Evolutionary conservation across 129 eudicot species (phyloP), one percentile per base, ranked within the genome.

Genomic region (Artemisia tridentata): DNA sequence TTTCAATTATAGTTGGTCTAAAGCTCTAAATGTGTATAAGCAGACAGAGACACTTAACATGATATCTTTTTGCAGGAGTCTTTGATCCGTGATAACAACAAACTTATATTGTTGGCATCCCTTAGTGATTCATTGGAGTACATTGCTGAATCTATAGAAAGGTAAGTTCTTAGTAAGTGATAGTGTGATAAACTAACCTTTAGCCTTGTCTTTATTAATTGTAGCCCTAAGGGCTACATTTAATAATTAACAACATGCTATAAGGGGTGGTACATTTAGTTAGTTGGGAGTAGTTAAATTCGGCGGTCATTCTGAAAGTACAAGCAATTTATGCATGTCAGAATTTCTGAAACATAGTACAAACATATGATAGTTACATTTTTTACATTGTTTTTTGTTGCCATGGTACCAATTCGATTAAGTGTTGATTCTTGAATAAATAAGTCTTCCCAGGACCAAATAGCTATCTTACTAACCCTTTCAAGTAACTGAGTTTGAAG

Each of bases 121-220:
- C 72, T 95, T 61, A 88, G 99, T 76, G 99, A 95, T 86, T 95
- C 99, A 50, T 72, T 95, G 87, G 99, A 95, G 82, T 95, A 95
- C 84, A 82, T 95, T 74, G 99, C 99, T 18, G 96, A 90, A 48
- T 90, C 99, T 66, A 88, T 95, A 79, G 97, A 90, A 86, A 90
- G 99, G 99, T 76, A 84, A 86, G 88, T 80, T 61, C n/a, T 58
- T 64, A 58, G 25, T 52, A 48, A 49, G 60, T 43, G 31, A 56
- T 51, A 51, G 19, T 38, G 45, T 38, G 45, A 38, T 38, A 38
- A 61, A 27, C 0, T 61, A 1, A 17, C 66, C 47, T 29, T 61
- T 61, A 21, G 18, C 17, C 45, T 38, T 38, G 45, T 0, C 45
- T 27, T 27, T 27, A 27, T 27, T 27, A 27, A 27, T 5, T 18